phyloP scores from a whole-genome alignment of 257 asterid genomes.

The Linderniella brevidens region DNA sequence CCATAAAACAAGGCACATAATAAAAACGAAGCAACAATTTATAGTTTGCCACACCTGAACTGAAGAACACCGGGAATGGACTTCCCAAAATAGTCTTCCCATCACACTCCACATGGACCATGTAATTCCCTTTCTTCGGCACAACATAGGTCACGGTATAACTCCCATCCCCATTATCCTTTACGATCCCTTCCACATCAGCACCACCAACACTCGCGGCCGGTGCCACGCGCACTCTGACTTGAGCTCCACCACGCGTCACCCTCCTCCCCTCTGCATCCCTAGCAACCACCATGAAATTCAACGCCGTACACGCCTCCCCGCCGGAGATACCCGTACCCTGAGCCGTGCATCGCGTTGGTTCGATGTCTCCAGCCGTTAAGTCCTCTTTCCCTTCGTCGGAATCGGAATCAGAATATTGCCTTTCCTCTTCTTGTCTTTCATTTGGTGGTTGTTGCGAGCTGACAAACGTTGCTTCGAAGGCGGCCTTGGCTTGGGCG shows the following conservation, averaged over 20 bases:
- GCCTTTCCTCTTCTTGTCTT: constrained; percentile 19
- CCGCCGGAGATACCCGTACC: constrained; percentile 96
- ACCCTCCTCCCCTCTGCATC: constrained; percentile 71
- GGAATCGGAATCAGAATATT: constrained; percentile 29
- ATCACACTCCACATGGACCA: constrained; percentile 92
- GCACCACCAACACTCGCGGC: constrained; percentile 82
- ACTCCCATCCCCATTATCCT: constrained; percentile 87
- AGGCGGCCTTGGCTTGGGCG: constrained; percentile 98
- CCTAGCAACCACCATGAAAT: constrained; percentile 65
- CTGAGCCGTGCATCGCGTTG: constrained; percentile 80
- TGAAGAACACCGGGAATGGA: constrained; percentile 94
- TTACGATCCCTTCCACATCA: constrained; percentile 76
- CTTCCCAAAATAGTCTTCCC: constrained; percentile 92
- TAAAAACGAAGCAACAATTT: no score
- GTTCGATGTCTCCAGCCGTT: constrained; percentile 76
- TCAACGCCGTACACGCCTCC: constrained; percentile 65
- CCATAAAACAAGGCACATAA: no score
- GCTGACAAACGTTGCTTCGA: constrained; percentile 84
- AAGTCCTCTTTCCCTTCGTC: constrained; percentile 46
- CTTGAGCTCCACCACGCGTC: constrained; percentile 65
- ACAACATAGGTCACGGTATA: constrained; percentile 80
- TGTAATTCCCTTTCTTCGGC: constrained; percentile 82
- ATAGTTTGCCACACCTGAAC: constrained; percentile 63
- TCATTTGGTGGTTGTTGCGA: constrained; percentile 17
- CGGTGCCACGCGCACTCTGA: constrained; percentile 61